Conservation (phyloP, 345 rosid genomes). For the Gossypium longicalyx region DNA sequence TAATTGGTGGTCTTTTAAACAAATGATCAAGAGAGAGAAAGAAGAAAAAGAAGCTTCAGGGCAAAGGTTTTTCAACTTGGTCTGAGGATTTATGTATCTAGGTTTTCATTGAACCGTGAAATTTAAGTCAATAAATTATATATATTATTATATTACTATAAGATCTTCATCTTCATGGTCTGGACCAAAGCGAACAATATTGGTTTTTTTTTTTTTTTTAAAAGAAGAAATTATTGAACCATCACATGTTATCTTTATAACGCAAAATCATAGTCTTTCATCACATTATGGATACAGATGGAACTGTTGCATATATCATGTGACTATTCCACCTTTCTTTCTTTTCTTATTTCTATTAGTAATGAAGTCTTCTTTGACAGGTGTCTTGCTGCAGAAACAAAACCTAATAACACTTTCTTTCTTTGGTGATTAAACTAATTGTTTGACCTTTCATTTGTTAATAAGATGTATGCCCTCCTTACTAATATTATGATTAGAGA, state of each 20-base stretch:
- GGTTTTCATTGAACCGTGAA: slow-evolving; percentile 24
- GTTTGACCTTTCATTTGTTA: slow-evolving; percentile 26
- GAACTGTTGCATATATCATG: slow-evolving; percentile 37
- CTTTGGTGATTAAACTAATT: slow-evolving; percentile 36
- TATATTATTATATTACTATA: background rate
- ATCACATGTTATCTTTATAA: background rate
- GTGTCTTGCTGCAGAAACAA: slow-evolving; percentile 19
- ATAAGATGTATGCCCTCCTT: background rate
- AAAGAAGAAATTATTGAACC: background rate
- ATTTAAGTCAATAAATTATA: slow-evolving; percentile 24
- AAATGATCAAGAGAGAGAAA: slow-evolving; percentile 2
- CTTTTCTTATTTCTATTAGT: background rate
- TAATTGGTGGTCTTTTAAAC: background rate
- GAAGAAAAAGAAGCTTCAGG: background rate
- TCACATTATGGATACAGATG: slow-evolving; percentile 33
- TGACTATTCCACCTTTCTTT: slow-evolving; percentile 20
- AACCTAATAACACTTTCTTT: background rate
- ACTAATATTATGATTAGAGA: background rate
- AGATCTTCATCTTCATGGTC: background rate
- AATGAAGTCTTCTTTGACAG: slow-evolving; percentile 27
- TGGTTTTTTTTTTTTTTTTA: too few species aligned
- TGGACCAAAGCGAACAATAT: background rate
- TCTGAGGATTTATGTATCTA: slow-evolving; percentile 3
- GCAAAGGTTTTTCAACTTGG: slow-evolving; percentile 11
- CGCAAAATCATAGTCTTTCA: background rate